These are phyloP conservation scores for Thalassiosira livingstoniorum DNA, from an alignment of 352 stramenopile species.

Conservation along the genomic window DNA sequence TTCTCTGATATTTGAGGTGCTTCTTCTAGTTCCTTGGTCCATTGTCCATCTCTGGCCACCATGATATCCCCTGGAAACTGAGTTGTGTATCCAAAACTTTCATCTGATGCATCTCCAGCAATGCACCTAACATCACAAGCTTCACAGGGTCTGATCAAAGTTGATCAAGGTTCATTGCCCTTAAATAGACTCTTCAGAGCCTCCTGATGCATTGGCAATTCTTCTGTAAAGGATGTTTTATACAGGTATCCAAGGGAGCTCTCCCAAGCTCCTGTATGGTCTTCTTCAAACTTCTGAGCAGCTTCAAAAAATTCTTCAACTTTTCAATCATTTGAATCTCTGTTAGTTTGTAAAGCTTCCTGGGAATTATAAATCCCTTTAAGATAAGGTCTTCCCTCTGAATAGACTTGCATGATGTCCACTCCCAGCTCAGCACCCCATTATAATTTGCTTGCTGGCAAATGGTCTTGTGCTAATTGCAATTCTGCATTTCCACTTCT, in stretches of 20 bases:
- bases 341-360: conserved; percentile 30
- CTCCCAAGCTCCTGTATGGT: background rate
- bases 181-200: conserved; percentile 30
- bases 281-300: background rate
- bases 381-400: background rate
- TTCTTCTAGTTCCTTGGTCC: conserved; percentile 2
- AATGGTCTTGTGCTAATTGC: background rate
- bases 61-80: conserved; percentile 20
- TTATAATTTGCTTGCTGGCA: background rate
- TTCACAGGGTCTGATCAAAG: conserved; percentile 30
- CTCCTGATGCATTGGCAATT: conserved; percentile 33
- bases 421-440: conserved; percentile 10
- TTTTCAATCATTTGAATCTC: conserved; percentile 43
- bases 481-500: conserved; percentile 35
- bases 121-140: conserved; percentile 25
- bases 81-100: conserved; percentile 31
- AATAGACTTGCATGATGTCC: background rate
- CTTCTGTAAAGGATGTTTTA: conserved; percentile 21
- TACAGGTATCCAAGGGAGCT: conserved; percentile 8
- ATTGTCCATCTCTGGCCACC: conserved; percentile 7
- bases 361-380: conserved; percentile 45
- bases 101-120: conserved; percentile 38
- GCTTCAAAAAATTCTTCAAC: conserved; percentile 1
- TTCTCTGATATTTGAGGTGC: conserved; percentile 40
- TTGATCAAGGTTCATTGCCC: background rate